Evolutionary conservation across 257 asterid species (phyloP).

Genomic region (Petunia secreta): DNA sequence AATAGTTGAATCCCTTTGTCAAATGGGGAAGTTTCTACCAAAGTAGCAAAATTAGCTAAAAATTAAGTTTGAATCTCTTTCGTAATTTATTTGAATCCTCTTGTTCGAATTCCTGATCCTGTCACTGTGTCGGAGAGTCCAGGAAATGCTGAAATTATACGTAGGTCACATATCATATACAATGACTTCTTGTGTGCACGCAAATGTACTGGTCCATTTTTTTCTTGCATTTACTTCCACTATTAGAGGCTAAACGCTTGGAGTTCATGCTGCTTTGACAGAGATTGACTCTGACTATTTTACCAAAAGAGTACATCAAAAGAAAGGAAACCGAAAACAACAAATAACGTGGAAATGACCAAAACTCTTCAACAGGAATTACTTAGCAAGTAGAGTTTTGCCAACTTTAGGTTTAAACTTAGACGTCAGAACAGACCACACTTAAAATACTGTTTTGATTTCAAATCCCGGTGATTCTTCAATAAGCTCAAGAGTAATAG

Average conservation of each 20-base stretch:
- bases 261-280: not conserved
- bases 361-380: not conserved
- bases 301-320: not conserved
- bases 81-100: not conserved
- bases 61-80: not conserved
- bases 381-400: not conserved
- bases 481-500: no score
- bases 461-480: no score
- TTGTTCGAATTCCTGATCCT: not conserved
- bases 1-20: not conserved
- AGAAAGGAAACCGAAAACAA: not conserved
- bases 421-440: not conserved
- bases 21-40: not conserved
- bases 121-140: no score
- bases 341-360: not conserved
- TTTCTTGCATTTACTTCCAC: not conserved
- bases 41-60: not conserved
- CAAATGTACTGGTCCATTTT: not conserved
- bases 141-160: no score
- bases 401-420: not conserved
- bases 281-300: not conserved
- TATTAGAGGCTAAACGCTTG: not conserved
- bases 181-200: not conserved
- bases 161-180: not conserved
- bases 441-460: not conserved